phyloP scores from a whole-genome alignment of 805 yeast species.

The Saccharomyces jurei region DNA sequence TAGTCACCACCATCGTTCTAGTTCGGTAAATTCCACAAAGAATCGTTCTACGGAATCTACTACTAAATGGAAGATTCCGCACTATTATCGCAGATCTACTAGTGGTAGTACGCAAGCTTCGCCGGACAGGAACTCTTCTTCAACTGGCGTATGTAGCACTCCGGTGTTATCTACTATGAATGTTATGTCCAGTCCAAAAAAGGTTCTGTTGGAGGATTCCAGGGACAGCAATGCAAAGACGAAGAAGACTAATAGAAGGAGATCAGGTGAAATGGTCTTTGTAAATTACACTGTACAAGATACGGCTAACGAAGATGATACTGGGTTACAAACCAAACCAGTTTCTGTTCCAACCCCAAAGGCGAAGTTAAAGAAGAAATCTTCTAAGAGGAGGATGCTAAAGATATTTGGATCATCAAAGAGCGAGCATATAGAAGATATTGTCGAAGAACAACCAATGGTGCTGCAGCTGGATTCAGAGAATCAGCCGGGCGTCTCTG shows the following conservation, averaged over 20 bases:
- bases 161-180: slow-evolving; percentile 13
- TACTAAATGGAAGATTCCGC: slow-evolving; percentile 31
- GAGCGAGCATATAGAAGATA: neutral
- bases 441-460: neutral
- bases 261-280: slow-evolving; percentile 26
- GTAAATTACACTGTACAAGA: slow-evolving; percentile 31
- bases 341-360: slow-evolving; percentile 2
- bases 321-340: neutral
- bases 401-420: slow-evolving; percentile 24
- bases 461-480: neutral
- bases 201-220: slow-evolving; percentile 21
- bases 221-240: slow-evolving; percentile 7
- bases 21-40: slow-evolving; percentile 2
- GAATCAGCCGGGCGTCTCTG: neutral
- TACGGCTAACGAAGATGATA: slow-evolving; percentile 5
- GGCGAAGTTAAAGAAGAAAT: slow-evolving; percentile 17
- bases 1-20: neutral
- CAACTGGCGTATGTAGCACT: neutral
- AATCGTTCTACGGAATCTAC: slow-evolving; percentile 19
- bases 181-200: slow-evolving; percentile 24
- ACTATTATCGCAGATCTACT: slow-evolving; percentile 25
- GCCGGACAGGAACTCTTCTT: neutral
- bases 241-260: slow-evolving; percentile 12
- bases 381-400: slow-evolving; percentile 25
- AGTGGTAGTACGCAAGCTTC: slow-evolving; percentile 3